Base-by-base conservation (phyloP, 2,329 filamentous ascomycete genomes). In the Penicillium sp. region DNA sequence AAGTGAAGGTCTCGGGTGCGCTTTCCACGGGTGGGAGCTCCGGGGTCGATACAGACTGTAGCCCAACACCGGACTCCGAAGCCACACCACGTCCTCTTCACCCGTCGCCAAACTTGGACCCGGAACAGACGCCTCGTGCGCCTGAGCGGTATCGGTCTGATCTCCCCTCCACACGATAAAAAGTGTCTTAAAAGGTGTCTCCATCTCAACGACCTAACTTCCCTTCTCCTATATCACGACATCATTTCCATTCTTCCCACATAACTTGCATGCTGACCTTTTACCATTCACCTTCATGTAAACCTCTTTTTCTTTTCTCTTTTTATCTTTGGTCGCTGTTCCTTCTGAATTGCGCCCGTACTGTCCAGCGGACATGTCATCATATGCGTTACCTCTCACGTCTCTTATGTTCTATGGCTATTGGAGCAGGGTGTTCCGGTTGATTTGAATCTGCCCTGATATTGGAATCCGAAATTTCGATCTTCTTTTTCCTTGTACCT, bases 81-180 rank as follows among this genome's bases (percentile, higher is more conserved):
- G 57, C 60, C 10, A 64, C 62, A 4, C 62, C 62, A 20, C 60
- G 60, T 16, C 60, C 62, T 28, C 34, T 56, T 18, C 58, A 63
- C 39, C 60, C 58, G 19, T 58, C 57, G 2, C 54, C 58, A 2
- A 45, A 40, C 19, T 39, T 52, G 11, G 58, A 60, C 28, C 27
- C 50, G 2, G 60, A 59, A 20, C 32, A 49, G 29, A 61, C 59
- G 1, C 60, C 59, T 39, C 53, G 57, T 26, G 50, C 51, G 13
- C 31, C 46, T 4, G 57, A 52, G 21, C 51, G 56, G 32, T 45
- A 48, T 50, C 58, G 53, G 11, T 23, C 38, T 26, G 31, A 31
- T 23, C 11, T 41, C 4, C 19, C 32, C 35, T 32, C 31, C 25
- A 44, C 31, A 27, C 36, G n/a, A n/a, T n/a, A n/a, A n/a, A n/a